Conservation (phyloP, 1,284 basidiomycete species). For the Amylostereum areolatum region DNA sequence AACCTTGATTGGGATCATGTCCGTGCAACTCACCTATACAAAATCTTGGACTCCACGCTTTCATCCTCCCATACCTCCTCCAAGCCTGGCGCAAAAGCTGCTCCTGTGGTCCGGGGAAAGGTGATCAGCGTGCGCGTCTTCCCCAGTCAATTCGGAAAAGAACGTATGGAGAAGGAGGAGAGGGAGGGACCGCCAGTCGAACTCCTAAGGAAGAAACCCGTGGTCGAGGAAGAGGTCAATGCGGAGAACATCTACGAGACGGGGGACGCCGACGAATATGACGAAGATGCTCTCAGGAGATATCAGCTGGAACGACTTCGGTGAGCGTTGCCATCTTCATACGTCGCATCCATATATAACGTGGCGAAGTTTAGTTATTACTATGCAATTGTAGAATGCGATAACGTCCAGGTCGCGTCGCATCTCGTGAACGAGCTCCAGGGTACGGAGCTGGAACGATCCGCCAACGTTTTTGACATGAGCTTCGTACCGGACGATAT, state of each 20-base stretch:
- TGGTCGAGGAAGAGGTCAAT: constrained; percentile 47
- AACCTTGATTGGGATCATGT: constrained; percentile 99
- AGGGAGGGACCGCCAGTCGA: constrained; percentile 86
- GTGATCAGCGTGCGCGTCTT: constrained; percentile 81
- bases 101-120: constrained; percentile 44
- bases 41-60: constrained; percentile 88
- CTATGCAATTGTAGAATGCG: constrained; percentile 93
- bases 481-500: constrained; percentile 93
- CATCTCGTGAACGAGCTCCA: constrained; percentile 87
- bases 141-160: constrained; percentile 91
- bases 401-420: constrained; percentile 71
- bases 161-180: constrained; percentile 84
- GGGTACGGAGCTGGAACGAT: constrained; percentile 94
- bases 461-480: constrained; percentile 94
- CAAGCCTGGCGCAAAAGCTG: constrained; percentile 35
- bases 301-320: constrained; percentile 94
- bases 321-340: constrained; percentile 36
- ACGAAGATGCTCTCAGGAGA: constrained; percentile 84
- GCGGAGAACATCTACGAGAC: constrained; percentile 64
- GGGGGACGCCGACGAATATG: constrained; percentile 67
- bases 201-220: constrained; percentile 60
- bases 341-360: constrained; percentile 3
- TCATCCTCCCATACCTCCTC: constrained; percentile 23
- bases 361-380: constrained; percentile 67
- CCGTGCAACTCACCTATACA: constrained; percentile 85